Conservation (phyloP, 768 basidiomycete genomes). For the Podaxis rugospora region DNA sequence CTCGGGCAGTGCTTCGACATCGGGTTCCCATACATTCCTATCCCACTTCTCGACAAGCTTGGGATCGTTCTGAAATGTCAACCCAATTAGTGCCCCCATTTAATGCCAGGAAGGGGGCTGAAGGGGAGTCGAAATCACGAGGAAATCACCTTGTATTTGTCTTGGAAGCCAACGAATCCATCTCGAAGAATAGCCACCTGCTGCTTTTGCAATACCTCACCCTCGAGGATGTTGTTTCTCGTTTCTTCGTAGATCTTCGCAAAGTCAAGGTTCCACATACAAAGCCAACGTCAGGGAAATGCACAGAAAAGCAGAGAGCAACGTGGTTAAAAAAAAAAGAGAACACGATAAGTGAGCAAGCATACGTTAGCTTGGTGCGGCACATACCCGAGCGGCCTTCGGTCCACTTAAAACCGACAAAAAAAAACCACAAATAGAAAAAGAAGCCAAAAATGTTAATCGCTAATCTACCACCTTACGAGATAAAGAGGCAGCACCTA, state of each 20-base stretch:
- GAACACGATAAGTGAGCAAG: background rate
- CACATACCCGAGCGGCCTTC: constrained; percentile 64
- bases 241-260: constrained; percentile 64
- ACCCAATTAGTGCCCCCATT: background rate
- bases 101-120: too few species aligned
- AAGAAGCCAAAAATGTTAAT: background rate
- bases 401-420: constrained; percentile 51
- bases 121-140: background rate
- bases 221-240: constrained; percentile 42
- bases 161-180: constrained; percentile 72
- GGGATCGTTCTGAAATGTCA: constrained; percentile 48
- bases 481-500: constrained; percentile 32
- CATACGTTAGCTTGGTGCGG: background rate
- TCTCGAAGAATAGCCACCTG: constrained; percentile 64
- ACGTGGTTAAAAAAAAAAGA: background rate
- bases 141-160: constrained; percentile 52
- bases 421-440: constrained; percentile 8
- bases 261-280: constrained; percentile 5
- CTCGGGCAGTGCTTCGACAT: constrained; percentile 20
- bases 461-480: background rate
- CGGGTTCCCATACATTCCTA: constrained; percentile 53
- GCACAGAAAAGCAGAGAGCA: too few species aligned
- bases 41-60: constrained; percentile 76
- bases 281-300: too few species aligned
- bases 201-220: constrained; percentile 31